Conservation (phyloP, 2,329 filamentous ascomycete genomes). For the Phaeosphaeriaceae sp. region DNA sequence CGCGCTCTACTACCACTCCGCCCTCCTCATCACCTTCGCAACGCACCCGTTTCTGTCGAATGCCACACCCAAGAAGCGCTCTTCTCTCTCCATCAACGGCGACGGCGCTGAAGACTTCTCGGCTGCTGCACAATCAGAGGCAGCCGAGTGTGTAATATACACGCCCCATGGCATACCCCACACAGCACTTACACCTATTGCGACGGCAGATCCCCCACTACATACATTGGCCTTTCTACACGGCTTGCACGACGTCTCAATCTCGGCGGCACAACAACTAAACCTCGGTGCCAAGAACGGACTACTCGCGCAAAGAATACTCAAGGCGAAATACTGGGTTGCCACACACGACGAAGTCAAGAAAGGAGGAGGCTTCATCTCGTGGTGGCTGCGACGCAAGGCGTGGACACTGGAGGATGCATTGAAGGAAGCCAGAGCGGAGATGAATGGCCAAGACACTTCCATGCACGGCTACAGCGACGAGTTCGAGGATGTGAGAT, state of each 20-base stretch:
- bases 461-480: slow-evolving; percentile 27
- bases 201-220: slow-evolving; percentile 55
- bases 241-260: slow-evolving; percentile 68
- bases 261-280: slow-evolving; percentile 60
- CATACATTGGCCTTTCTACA: slow-evolving; percentile 67
- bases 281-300: slow-evolving; percentile 71
- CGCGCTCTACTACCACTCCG: slow-evolving; percentile 64
- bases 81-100: slow-evolving; percentile 39
- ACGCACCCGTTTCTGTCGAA: slow-evolving; percentile 37
- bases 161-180: slow-evolving; percentile 68
- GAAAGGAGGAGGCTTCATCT: slow-evolving; percentile 64
- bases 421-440: slow-evolving; percentile 54
- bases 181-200: slow-evolving; percentile 55
- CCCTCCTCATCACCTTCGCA: slow-evolving; percentile 65
- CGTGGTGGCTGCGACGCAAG: slow-evolving; percentile 55
- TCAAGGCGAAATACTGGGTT: slow-evolving; percentile 68
- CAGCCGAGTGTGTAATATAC: slow-evolving; percentile 66
- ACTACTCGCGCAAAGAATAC: slow-evolving; percentile 60
- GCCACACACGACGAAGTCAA: slow-evolving; percentile 72
- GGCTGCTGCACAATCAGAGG: slow-evolving; percentile 17
- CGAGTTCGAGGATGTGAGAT: slow-evolving; percentile 54
- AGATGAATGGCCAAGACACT: slow-evolving; percentile 47
- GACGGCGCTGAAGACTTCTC: slow-evolving; percentile 29
- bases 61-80: slow-evolving; percentile 38
- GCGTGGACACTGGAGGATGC: slow-evolving; percentile 56